Percentiles rank a stretch among this genome's conserved stretches.
phyloP scores from a whole-genome alignment of 2,329 filamentous ascomycete species.

The Aureobasidium sp. region DNA sequence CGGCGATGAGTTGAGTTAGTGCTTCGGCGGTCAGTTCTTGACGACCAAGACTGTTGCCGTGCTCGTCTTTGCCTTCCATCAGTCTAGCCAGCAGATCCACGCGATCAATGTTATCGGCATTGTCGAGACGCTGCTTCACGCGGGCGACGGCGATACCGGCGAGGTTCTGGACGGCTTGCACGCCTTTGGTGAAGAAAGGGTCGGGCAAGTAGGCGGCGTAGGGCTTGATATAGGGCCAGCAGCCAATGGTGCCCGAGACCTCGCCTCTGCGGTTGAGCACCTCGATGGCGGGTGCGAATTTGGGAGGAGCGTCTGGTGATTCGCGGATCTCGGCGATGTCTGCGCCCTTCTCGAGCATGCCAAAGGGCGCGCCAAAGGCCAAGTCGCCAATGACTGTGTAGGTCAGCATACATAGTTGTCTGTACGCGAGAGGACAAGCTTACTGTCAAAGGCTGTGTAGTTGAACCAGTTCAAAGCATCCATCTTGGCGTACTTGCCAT shows the following conservation, averaged over 20 bases:
- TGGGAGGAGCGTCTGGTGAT: slow-evolving; percentile 53
- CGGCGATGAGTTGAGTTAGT: slow-evolving; percentile 78
- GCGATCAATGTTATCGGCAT: slow-evolving; percentile 56
- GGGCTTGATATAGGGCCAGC: slow-evolving; percentile 65
- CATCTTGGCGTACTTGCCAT: slow-evolving; percentile 53
- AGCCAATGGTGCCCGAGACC: slow-evolving; percentile 70
- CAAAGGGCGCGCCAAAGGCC: slow-evolving; percentile 71
- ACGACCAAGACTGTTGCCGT: slow-evolving; percentile 65
- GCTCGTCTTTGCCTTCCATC: slow-evolving; percentile 79
- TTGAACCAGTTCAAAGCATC: slow-evolving; percentile 80
- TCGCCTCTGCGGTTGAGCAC: slow-evolving; percentile 84
- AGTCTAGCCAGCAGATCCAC: slow-evolving; percentile 75
- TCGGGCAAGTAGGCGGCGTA: slow-evolving; percentile 76
- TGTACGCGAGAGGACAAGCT: too few relatives aligned
- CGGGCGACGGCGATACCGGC: slow-evolving; percentile 82
- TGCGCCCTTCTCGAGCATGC: slow-evolving; percentile 70
- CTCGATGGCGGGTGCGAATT: slow-evolving; percentile 73
- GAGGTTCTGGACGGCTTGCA: slow-evolving; percentile 69
- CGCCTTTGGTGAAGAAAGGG: slow-evolving; percentile 69
- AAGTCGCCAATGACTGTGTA: slow-evolving; percentile 45
- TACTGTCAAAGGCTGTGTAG: slow-evolving; percentile 51
- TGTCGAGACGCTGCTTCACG: slow-evolving; percentile 66
- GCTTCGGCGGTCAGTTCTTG: slow-evolving; percentile 84
- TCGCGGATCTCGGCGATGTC: slow-evolving; percentile 69
- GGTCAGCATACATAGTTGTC: neutral